A percentile compares a stretch with the other conserved stretches of the same genome.
Conservation (phyloP, 2,329 filamentous ascomycete species). For the Alternaria tenuissima region DNA sequence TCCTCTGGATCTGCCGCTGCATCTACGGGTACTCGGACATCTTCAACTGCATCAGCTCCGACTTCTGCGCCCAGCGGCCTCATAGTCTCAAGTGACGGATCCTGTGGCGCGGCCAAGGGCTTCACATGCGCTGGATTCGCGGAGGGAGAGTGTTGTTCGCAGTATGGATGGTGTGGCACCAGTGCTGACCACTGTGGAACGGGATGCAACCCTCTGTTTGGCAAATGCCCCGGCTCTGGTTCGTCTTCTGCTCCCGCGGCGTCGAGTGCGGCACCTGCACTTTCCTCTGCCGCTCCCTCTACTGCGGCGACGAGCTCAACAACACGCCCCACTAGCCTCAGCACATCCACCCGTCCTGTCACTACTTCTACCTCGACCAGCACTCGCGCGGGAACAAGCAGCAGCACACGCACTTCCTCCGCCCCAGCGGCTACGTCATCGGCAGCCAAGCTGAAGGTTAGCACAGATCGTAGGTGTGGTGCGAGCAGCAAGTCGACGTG, state of each 20-base stretch:
- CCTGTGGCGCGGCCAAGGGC: slow-evolving; percentile 20
- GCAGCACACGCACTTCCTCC: slow-evolving; percentile 5
- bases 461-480: slow-evolving; percentile 7
- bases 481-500: slow-evolving; percentile 7
- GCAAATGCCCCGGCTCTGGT: slow-evolving; percentile 2
- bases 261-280: background rate
- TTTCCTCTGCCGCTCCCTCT: background rate
- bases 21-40: background rate
- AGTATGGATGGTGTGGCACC: slow-evolving; percentile 25
- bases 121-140: slow-evolving; percentile 25
- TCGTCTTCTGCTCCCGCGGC: background rate
- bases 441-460: background rate
- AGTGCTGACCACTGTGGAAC: slow-evolving; percentile 8
- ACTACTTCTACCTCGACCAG: background rate
- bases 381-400: background rate
- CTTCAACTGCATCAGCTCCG: background rate
- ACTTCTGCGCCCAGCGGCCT: slow-evolving; percentile 5
- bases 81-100: slow-evolving; percentile 20
- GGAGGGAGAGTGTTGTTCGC: slow-evolving; percentile 31
- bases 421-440: slow-evolving; percentile 4
- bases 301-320: background rate
- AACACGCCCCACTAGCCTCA: background rate
- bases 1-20: background rate
- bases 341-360: slow-evolving; percentile 5
- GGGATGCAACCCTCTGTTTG: slow-evolving; percentile 12